Evolutionary conservation across 129 eudicot genomes (phyloP), one percentile per base, ranked within the genome.

Genomic region (Flaveria sonorensis): DNA sequence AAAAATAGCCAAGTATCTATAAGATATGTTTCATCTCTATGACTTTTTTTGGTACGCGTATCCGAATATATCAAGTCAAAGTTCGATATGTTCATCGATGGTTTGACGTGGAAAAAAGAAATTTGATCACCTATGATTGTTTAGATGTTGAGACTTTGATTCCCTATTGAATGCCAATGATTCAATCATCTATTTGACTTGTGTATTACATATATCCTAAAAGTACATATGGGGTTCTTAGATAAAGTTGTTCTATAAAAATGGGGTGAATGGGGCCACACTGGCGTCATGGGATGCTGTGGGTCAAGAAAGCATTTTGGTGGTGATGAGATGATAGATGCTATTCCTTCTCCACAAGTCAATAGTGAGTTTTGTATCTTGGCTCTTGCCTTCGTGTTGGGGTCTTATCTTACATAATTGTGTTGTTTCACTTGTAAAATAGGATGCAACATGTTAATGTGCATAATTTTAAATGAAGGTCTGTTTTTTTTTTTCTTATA

Each of bases 261-360:
- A 62, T 62, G 43, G 47, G 79, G 75, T 81, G 78, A 74, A 68
- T 18, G 72, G 72, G 72, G 72, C 74, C 83, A 56, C 79, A 53
- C 32, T 59, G 73, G 80, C 68, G 66, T 68, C 64, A 43, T 46
- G 69, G 28, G 78, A 71, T 71, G 77, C 70, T 79, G 39, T 72
- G 82, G 72, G 75, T 72, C 68, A 84, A 79, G 71, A 79, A 61
- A 78, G 81, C 65, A 51, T 51, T 76, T 65, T 40, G 55, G 55
- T 76, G 21, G 36, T 36, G 73, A 66, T 76, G 66, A 68, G 55
- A 19, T 61, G 53, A 48, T 40, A 75, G 78, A 74, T 71, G 74
- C 80, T 81, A 81, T 85, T 76, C 79, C 73, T 75, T 77, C 42
- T 65, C 36, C 79, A 30, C 36, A 30, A 30, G 36, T 30, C 36